phyloP scores from a whole-genome alignment of 2,329 filamentous ascomycete genomes.

The Camptophora hylomeconis region DNA sequence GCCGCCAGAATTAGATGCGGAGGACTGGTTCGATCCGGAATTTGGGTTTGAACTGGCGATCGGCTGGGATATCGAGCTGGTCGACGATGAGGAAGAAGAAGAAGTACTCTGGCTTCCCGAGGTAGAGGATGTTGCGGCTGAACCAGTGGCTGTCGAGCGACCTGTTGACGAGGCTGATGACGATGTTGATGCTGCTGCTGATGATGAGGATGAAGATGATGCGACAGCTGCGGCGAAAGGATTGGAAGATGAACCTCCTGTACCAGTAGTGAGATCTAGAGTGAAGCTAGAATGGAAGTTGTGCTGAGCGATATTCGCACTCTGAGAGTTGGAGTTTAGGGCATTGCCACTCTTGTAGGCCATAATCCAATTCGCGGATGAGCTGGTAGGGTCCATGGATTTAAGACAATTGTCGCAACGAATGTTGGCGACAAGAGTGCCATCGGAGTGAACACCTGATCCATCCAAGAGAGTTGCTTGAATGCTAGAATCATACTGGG shows the following conservation, averaged over 20 bases:
- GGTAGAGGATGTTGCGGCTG: conserved; percentile 1
- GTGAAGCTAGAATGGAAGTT: conserved; percentile 28
- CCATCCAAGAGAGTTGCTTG: conserved; percentile 39
- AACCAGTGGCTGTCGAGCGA: conserved; percentile 1
- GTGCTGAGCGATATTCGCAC: conserved; percentile 33
- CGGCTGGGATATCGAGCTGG: no score
- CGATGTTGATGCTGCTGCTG: neutral
- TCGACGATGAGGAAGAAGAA: no score
- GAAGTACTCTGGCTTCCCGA: conserved; percentile 2
- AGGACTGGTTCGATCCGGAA: conserved; percentile 4
- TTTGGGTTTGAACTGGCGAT: conserved; percentile 8
- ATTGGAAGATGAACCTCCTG: conserved; percentile 32
- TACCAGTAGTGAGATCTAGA: conserved; percentile 36
- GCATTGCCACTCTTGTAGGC: conserved; percentile 33
- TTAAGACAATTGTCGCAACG: conserved; percentile 41
- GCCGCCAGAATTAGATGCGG: neutral
- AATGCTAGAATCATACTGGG: conserved; percentile 28
- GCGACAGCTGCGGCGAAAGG: conserved; percentile 18
- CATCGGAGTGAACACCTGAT: conserved; percentile 36
- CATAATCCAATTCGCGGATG: conserved; percentile 38
- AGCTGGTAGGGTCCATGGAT: conserved; percentile 34
- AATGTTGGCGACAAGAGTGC: conserved; percentile 43
- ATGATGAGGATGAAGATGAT: conserved; percentile 2
- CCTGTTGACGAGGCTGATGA: conserved; percentile 1
- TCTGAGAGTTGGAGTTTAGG: conserved; percentile 33